Conservation (phyloP, 306 rosid genomes). For the Canavalia gladiata region DNA sequence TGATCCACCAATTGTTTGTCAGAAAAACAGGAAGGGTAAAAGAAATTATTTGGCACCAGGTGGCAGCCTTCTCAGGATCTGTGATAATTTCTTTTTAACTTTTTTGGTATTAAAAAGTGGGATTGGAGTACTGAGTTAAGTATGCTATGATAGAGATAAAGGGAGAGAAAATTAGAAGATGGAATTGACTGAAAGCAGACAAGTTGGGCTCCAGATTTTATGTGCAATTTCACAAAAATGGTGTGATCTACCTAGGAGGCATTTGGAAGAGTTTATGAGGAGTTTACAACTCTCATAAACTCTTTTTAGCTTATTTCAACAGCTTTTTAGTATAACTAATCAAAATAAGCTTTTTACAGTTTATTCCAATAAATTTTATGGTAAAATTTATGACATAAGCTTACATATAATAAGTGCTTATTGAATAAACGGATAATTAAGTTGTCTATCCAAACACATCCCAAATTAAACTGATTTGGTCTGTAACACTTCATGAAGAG, state of each 20-base stretch:
- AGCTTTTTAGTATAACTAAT: too few relatives aligned
- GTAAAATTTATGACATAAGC: too few relatives aligned
- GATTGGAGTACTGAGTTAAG: neutral
- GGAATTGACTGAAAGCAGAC: neutral
- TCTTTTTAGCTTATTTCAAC: too few relatives aligned
- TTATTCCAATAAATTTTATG: too few relatives aligned
- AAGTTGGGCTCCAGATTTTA: neutral
- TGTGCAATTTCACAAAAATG: neutral
- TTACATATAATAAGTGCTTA: too few relatives aligned
- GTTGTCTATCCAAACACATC: too few relatives aligned
- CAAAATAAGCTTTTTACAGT: too few relatives aligned
- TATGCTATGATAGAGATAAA: neutral
- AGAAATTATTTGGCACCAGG: neutral
- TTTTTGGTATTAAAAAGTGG: neutral
- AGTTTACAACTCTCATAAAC: too few relatives aligned
- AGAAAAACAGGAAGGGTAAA: neutral
- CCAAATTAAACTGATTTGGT: neutral
- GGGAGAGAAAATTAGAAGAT: slow-evolving; percentile 4
- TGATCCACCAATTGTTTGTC: neutral
- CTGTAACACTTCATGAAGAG: neutral
- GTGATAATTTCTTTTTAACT: neutral
- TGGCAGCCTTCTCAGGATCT: neutral
- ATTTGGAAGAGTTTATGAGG: too few relatives aligned
- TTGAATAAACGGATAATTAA: too few relatives aligned
- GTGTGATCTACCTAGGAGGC: neutral